Percentiles rank a stretch among this genome's conserved stretches.
These are phyloP conservation scores for Corchorus olitorius DNA, from an alignment of 345 rosid genomes.

Conservation along the genomic window DNA sequence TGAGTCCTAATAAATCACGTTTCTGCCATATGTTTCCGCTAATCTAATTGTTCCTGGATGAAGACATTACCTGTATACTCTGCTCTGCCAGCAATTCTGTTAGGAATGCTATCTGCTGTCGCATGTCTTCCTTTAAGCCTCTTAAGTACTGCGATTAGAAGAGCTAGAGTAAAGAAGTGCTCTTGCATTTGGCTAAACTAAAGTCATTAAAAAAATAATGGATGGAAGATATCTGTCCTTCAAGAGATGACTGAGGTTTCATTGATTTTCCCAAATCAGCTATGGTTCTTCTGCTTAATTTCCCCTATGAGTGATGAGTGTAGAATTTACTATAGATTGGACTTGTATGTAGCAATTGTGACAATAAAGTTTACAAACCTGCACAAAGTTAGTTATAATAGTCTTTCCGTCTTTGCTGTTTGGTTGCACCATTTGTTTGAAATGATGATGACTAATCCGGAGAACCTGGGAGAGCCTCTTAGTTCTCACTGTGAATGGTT, in stretches of 20 bases:
- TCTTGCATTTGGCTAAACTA: neutral
- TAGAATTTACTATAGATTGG: neutral
- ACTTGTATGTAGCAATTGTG: neutral
- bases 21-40: neutral
- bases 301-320: neutral
- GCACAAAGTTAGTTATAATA: conserved; percentile 60
- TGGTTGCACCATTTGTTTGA: conserved; percentile 79
- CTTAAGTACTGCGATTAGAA: conserved; percentile 55
- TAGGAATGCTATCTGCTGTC: conserved; percentile 58
- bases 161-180: conserved; percentile 11
- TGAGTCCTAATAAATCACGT: neutral
- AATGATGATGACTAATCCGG: conserved; percentile 71
- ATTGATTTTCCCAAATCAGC: neutral
- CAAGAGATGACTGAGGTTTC: neutral
- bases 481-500: conserved; percentile 78
- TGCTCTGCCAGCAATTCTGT: conserved; percentile 49
- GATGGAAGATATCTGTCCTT: neutral
- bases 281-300: neutral
- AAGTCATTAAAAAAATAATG: neutral
- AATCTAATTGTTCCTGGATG: conserved; percentile 17
- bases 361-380: conserved; percentile 37
- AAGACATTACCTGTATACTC: conserved; percentile 52
- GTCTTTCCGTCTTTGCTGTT: conserved; percentile 63
- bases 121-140: conserved; percentile 55
- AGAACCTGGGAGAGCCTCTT: conserved; percentile 87